A percentile compares a stretch with the other conserved stretches of the same genome.
phyloP scores from a whole-genome alignment of 1,139 yeast genomes.

The Suhomyces anneliseae region DNA sequence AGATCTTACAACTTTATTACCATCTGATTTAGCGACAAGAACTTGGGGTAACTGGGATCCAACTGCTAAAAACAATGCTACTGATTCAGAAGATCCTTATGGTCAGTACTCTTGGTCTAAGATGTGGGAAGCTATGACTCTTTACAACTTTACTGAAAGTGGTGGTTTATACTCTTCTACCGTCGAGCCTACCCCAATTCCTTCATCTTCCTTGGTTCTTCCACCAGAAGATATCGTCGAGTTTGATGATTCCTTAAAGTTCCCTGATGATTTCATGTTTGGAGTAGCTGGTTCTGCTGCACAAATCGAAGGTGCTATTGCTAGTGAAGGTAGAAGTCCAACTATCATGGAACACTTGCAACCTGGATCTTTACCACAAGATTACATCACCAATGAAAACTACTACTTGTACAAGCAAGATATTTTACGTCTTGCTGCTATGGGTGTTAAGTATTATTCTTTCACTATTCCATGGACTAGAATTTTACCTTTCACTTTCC shows the following conservation, averaged over 20 bases:
- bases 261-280: conserved; percentile 21
- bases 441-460: conserved; percentile 34
- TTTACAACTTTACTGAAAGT: conserved; percentile 16
- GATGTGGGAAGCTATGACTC: conserved; percentile 19
- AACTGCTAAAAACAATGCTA: conserved; percentile 15
- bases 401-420: conserved; percentile 36
- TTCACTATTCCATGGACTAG: conserved; percentile 38
- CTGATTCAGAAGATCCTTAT: conserved; percentile 21
- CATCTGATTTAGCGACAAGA: conserved; percentile 4
- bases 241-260: conserved; percentile 18
- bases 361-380: conserved; percentile 13
- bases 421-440: conserved; percentile 29
- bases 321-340: conserved; percentile 36
- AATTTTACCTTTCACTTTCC: conserved; percentile 28
- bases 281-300: conserved; percentile 30
- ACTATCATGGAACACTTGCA: conserved; percentile 25
- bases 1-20: conserved; percentile 3
- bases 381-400: conserved; percentile 32
- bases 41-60: conserved; percentile 18
- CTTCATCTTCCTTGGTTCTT: conserved; percentile 19
- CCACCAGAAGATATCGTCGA: conserved; percentile 21
- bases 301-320: conserved; percentile 38
- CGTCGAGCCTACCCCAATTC: conserved; percentile 24
- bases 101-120: conserved; percentile 24
- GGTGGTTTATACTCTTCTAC: conserved; percentile 19